Conservation (phyloP, 2,329 filamentous ascomycete genomes). For the Fusarium sp. region DNA sequence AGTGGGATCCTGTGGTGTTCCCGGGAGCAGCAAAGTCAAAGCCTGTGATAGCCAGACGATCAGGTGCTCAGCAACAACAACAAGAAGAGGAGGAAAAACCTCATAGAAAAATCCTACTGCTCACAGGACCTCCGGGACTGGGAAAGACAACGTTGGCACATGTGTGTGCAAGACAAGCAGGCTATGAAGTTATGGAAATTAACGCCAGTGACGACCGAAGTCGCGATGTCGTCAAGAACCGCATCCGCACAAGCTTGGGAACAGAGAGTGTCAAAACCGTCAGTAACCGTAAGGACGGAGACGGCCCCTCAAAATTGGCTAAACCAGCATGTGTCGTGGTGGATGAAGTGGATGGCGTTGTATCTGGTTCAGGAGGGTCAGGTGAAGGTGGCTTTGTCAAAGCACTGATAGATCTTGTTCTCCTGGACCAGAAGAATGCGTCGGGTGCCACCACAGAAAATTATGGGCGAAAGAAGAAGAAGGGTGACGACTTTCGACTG, state of each 20-base stretch:
- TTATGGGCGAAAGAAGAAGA: constrained; percentile 66
- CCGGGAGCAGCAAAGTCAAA: constrained; percentile 75
- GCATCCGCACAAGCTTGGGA: constrained; percentile 89
- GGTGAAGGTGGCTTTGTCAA: constrained; percentile 96
- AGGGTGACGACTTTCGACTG: constrained; percentile 86
- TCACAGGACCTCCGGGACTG: constrained; percentile 91
- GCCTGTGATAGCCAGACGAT: constrained; percentile 53
- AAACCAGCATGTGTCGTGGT: constrained; percentile 93
- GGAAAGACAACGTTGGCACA: constrained; percentile 97
- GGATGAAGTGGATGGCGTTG: constrained; percentile 96
- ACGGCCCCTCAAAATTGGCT: constrained; percentile 72
- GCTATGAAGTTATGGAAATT: constrained; percentile 96
- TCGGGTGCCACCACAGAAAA: constrained; percentile 40
- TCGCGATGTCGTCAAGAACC: constrained; percentile 85
- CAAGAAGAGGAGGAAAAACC: constrained; percentile 73
- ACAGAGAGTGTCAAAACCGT: constrained; percentile 92
- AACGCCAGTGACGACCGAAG: constrained; percentile 97
- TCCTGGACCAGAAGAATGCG: constrained; percentile 83
- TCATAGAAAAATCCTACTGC: constrained; percentile 86
- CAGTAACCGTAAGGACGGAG: constrained; percentile 65
- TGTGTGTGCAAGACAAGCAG: constrained; percentile 93
- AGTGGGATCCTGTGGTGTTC: constrained; percentile 93
- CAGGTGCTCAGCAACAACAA: constrained; percentile 53
- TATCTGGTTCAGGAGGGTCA: constrained; percentile 77
- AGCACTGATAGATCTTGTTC: constrained; percentile 89